These are phyloP conservation scores for Metschnikowia amazonensis DNA, from an alignment of 805 yeast genomes.

Conservation along the genomic window DNA sequence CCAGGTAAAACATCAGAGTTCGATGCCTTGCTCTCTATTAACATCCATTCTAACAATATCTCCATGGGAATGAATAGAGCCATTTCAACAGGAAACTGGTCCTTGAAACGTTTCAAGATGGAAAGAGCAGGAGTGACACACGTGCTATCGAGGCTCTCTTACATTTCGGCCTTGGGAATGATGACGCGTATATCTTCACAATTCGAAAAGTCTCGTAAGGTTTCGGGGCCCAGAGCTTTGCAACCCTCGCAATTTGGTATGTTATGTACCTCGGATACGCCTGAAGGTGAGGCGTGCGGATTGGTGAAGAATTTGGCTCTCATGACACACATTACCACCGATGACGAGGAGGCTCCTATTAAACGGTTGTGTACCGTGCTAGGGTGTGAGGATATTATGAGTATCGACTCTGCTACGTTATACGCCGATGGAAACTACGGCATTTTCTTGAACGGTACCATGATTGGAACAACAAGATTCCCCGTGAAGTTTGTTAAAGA, in stretches of 20 bases:
- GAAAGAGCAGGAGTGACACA: constrained; percentile 99
- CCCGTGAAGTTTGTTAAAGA: constrained; percentile 77
- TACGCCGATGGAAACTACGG: constrained; percentile 79
- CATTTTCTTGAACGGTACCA: constrained; percentile 88
- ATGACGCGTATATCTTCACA: constrained; percentile 99
- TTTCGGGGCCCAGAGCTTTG: constrained; percentile 96
- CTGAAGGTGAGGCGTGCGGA: constrained; percentile 99
- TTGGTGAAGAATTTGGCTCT: constrained; percentile 93
- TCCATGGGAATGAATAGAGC: constrained; percentile 95
- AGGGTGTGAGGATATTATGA: constrained; percentile 85
- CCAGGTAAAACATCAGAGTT: constrained; percentile 94
- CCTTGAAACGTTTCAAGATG: constrained; percentile 97
- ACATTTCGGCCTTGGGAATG: constrained; percentile 96
- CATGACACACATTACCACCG: constrained; percentile 98
- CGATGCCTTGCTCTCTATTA: constrained; percentile 85
- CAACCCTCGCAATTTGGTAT: constrained; percentile 99
- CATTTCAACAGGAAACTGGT: constrained; percentile 98
- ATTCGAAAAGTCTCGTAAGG: constrained; percentile 95
- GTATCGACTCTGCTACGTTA: constrained; percentile 77
- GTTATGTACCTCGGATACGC: constrained; percentile 98
- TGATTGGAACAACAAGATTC: constrained; percentile 83
- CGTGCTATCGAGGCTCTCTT: constrained; percentile 84
- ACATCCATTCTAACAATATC: constrained; percentile 87
- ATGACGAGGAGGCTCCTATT: constrained; percentile 92
- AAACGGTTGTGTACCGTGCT: constrained; percentile 68